Percentiles rank a stretch among this genome's conserved stretches.
Evolutionary conservation across 1,139 yeast genomes (phyloP).

Genomic region (Hemisphaericaspora subhashii): DNA sequence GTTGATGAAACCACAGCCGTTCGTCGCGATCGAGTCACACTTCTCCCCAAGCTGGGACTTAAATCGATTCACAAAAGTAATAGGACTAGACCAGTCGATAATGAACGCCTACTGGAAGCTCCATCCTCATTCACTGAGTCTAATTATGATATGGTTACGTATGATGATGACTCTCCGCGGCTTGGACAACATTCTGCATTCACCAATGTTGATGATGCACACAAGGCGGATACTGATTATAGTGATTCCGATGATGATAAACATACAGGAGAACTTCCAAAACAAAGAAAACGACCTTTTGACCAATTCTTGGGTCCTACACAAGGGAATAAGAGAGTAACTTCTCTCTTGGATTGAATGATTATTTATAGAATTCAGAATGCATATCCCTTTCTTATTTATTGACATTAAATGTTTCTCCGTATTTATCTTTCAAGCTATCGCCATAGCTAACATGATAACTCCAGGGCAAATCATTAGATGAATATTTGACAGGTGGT

Average conservation of each 20-base stretch:
- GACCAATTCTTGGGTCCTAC: conserved; percentile 36
- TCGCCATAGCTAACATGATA: conserved; percentile 21
- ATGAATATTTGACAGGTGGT: conserved; percentile 45
- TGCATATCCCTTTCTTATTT: background rate
- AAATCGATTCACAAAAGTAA: background rate
- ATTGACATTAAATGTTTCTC: conserved; percentile 18
- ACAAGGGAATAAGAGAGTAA: conserved; percentile 31
- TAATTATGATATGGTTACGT: conserved; percentile 12
- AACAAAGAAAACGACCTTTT: conserved; percentile 13
- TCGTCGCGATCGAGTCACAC: background rate
- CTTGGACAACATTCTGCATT: conserved; percentile 1
- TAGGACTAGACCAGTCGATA: too few relatives aligned
- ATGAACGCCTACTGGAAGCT: background rate
- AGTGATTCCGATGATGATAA: conserved; percentile 20
- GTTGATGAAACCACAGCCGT: background rate
- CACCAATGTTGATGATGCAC: conserved; percentile 2
- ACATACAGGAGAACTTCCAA: conserved; percentile 10
- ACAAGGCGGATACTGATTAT: conserved; percentile 25
- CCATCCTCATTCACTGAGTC: background rate
- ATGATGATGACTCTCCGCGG: conserved; percentile 7
- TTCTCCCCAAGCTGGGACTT: too few relatives aligned
- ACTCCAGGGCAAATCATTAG: conserved; percentile 54
- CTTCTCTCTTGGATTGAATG: conserved; percentile 32
- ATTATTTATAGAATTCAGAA: background rate
- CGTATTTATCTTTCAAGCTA: conserved; percentile 20